Evolutionary conservation across 345 rosid genomes (phyloP).

Genomic region (Excoecaria agallocha): DNA sequence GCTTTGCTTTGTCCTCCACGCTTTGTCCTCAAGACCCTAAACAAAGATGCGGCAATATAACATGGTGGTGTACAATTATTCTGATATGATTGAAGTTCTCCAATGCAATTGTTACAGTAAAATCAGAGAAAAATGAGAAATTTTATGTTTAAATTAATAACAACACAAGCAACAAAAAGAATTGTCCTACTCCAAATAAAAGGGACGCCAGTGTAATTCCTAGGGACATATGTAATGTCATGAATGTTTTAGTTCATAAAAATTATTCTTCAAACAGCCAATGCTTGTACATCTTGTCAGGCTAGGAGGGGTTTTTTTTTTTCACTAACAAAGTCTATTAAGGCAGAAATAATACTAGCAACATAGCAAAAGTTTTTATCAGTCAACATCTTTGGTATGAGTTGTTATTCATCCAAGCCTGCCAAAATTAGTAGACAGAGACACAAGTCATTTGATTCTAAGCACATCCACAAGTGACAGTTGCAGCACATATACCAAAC

Average conservation of each 20-base stretch:
- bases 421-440: background rate
- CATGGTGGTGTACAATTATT: background rate
- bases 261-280: background rate
- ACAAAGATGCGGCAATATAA: background rate
- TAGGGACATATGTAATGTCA: background rate
- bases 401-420: background rate
- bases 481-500: background rate
- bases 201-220: background rate
- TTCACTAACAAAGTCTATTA: background rate
- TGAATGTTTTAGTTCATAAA: background rate
- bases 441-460: background rate
- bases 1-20: slow-evolving; percentile 99
- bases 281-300: background rate
- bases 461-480: no score
- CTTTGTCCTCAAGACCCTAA: slow-evolving; percentile 97
- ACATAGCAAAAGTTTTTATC: background rate
- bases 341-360: background rate
- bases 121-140: background rate
- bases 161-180: background rate
- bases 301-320: background rate
- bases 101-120: background rate
- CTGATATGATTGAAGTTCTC: background rate
- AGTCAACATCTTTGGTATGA: background rate
- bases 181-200: background rate
- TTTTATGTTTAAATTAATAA: background rate